A percentile compares a stretch with the other conserved stretches of the same genome.
phyloP scores from a whole-genome alignment of 2,329 filamentous ascomycete genomes.

The Cryphonectria parasitica region DNA sequence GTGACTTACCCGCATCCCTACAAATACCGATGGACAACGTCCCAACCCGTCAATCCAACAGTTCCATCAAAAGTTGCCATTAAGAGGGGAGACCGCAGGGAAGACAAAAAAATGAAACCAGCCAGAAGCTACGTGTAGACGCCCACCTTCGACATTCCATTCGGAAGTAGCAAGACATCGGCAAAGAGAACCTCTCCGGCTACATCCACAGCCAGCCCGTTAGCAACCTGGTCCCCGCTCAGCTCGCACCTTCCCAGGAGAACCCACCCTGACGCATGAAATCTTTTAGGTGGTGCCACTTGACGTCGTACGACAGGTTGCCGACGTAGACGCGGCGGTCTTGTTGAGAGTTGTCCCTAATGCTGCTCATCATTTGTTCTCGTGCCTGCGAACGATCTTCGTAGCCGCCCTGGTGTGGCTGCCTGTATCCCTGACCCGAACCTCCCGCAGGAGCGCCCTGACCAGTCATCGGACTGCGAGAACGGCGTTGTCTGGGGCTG shows the following conservation, averaged over 20 bases:
- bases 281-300: constrained; percentile 99
- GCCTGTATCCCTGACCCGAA: constrained; percentile 67
- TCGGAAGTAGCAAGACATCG: constrained; percentile 98
- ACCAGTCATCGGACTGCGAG: constrained; percentile 85
- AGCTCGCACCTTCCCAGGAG: constrained; percentile 15
- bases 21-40: constrained; percentile 83
- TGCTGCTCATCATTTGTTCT: constrained; percentile 94
- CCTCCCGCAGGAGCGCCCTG: constrained; percentile 71
- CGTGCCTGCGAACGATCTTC: constrained; percentile 84
- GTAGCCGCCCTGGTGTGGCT: constrained; percentile 73
- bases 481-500: constrained; percentile 69
- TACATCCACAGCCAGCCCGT: constrained; percentile 50
- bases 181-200: constrained; percentile 99
- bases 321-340: constrained; percentile 99
- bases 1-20: constrained; percentile 98
- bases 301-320: constrained; percentile 98
- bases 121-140: constrained; percentile 84
- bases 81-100: constrained; percentile 62
- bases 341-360: constrained; percentile 94
- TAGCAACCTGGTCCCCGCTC: constrained; percentile 40
- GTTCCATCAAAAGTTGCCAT: constrained; percentile 71
- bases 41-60: constrained; percentile 99
- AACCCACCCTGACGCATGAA: constrained; percentile 98
- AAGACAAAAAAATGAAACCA: constrained; percentile 75
- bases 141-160: constrained; percentile 99